Evolutionary conservation across 2,329 filamentous ascomycete genomes (phyloP).

Genomic region (Tolypocladium cylindrosporum): DNA sequence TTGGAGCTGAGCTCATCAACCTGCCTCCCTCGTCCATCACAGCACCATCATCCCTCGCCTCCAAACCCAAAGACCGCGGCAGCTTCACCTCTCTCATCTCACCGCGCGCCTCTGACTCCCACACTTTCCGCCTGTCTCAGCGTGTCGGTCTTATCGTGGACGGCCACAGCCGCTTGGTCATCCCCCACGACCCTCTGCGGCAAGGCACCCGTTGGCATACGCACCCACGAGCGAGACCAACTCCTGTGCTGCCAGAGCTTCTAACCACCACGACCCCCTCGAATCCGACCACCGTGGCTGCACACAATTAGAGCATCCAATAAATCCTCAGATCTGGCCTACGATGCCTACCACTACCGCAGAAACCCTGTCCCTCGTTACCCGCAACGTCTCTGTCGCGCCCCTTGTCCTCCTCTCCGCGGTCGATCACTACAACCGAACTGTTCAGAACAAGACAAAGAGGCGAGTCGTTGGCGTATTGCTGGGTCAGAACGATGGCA

Average conservation of each 20-base stretch:
- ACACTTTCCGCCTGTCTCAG: neutral
- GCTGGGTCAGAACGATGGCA: conserved; percentile 90
- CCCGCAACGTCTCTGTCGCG: conserved; percentile 90
- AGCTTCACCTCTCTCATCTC: neutral
- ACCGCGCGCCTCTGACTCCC: neutral
- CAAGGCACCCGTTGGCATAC: neutral
- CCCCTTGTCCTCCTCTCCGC: conserved; percentile 95
- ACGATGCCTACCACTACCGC: conserved; percentile 91
- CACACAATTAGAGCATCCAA: neutral
- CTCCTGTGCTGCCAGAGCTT: neutral
- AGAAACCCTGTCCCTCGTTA: conserved; percentile 91
- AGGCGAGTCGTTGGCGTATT: conserved; percentile 90
- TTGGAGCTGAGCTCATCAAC: neutral
- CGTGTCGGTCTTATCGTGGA: neutral
- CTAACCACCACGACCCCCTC: neutral
- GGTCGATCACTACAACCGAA: conserved; percentile 96
- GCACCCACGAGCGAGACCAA: neutral
- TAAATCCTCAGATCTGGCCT: neutral
- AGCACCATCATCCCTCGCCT: neutral
- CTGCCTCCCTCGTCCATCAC: neutral
- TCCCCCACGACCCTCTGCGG: neutral
- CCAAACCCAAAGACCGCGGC: neutral
- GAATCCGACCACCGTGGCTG: neutral
- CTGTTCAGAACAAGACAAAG: conserved; percentile 73
- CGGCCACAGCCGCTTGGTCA: neutral